Evolutionary conservation across 2,329 filamentous ascomycete genomes (phyloP).

Genomic region (Hymenoscyphus albidus): DNA sequence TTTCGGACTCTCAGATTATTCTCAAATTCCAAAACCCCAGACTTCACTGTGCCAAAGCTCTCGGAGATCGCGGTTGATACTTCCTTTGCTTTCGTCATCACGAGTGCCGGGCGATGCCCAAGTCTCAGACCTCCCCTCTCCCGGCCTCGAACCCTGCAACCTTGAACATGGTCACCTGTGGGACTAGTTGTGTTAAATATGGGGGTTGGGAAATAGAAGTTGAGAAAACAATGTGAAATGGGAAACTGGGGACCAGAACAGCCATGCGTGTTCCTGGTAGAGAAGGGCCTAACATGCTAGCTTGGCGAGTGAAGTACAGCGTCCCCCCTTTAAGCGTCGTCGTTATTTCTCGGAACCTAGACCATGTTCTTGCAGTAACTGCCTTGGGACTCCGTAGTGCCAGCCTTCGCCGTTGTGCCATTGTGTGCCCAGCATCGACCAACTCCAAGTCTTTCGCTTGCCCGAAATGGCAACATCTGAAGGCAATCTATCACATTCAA

Average conservation of each 20-base stretch:
- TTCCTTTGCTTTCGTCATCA: background rate
- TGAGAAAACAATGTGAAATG: background rate
- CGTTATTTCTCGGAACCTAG: background rate
- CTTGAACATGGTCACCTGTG: background rate
- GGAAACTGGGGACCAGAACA: background rate
- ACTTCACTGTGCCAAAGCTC: background rate
- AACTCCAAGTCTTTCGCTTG: no score
- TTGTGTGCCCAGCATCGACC: no score
- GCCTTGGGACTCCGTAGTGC: background rate
- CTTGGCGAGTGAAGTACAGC: background rate
- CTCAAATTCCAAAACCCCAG: background rate
- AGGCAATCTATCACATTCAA: no score
- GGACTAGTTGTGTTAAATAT: background rate
- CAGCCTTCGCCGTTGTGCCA: background rate
- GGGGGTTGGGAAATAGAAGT: background rate
- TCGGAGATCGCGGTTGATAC: background rate
- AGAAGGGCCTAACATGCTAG: background rate
- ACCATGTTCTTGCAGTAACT: background rate
- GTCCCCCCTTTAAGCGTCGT: background rate
- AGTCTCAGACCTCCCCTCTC: background rate
- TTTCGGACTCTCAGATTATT: background rate
- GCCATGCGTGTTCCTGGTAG: background rate
- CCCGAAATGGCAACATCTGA: no score
- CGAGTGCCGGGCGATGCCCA: slow-evolving; percentile 1
- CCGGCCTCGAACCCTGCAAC: background rate